These are phyloP conservation scores for Erucastrum elatum DNA, from an alignment of 345 rosid species.

Conservation along the genomic window DNA sequence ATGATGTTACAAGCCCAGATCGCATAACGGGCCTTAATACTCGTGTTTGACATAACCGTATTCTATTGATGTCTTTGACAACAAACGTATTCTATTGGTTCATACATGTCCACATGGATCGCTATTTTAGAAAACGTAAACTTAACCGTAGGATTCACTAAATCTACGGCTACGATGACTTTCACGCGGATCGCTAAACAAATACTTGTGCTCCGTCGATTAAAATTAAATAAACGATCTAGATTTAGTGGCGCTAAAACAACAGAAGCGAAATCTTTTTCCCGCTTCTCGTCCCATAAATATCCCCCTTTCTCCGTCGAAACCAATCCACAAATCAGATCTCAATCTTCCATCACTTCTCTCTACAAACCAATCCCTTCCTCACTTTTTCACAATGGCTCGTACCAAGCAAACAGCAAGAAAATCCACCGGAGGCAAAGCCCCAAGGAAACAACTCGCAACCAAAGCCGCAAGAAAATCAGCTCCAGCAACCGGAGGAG, in stretches of 20 bases:
- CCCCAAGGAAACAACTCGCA: conserved; percentile 63
- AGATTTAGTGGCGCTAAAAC: no score
- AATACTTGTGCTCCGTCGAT: conserved; percentile 15
- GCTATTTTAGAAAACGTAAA: neutral
- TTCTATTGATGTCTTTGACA: conserved; percentile 2
- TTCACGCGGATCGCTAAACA: conserved; percentile 9
- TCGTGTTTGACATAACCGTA: no score
- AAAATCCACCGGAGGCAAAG: conserved; percentile 66
- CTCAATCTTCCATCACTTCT: no score
- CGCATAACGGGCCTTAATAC: neutral
- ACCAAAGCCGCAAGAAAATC: conserved; percentile 67
- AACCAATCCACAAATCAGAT: no score
- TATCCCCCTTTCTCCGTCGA: no score
- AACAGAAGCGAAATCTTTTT: no score
- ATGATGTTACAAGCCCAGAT: neutral
- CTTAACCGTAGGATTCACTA: neutral
- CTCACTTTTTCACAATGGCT: conserved; percentile 38
- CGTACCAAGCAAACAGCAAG: conserved; percentile 67
- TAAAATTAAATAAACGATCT: no score
- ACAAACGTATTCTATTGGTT: conserved; percentile 1
- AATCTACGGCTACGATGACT: neutral
- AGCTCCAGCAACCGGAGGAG: conserved; percentile 69
- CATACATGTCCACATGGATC: conserved; percentile 7
- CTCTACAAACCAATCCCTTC: no score
- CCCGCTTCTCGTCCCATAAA: no score